Evolutionary conservation across 768 basidiomycete genomes (phyloP), one percentile per base, ranked within the genome.

Genomic region (Galerina sulciceps): DNA sequence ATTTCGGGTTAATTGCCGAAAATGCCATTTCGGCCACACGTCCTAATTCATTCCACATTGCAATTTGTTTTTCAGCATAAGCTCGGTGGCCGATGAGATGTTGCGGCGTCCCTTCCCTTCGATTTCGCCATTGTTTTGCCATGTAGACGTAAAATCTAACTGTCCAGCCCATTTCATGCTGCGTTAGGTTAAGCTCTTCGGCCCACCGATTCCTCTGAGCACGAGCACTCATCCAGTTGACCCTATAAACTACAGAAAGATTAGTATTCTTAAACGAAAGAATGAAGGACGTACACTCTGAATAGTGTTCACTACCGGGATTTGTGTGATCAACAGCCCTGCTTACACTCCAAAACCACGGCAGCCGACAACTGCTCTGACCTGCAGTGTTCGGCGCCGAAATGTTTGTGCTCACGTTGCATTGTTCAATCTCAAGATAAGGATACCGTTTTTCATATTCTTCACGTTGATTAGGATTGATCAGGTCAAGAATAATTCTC

Each of bases 121-220:
- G 20, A 0, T 8, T 8, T 26, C 10, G 17, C 59, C 53, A 60
- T 0, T 3, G 8, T 6, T 22, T 10, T 10, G 54, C 59, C 49
- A 37, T 55, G 20, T 60, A 22, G n/a, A 52, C 38, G 36, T 55
- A 60, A 14, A 45, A 60, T 1, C 34, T 10, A 0, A 56, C 47
- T 0, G 54, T 52, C 59, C 59, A 60, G 17, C 56, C 38, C 59
- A 60, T 60, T 31, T 60, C 59, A 6, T 56, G 23, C 23, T 54
- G 46, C 0, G 52, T 54, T 2, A 59, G 20, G 4, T 15, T 10
- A 0, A 57, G 20, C 20, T 57, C 55, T 49, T 48, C 37, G 0
- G 14, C 9, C 55, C 55, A 57, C 41, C 55, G 6, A 6, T 49
- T 15, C 10, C 15, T 5, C 8, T 23, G 49, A 5, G 57, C 50